phyloP scores from a whole-genome alignment of 768 basidiomycete species.

The Boletus barrowsii region DNA sequence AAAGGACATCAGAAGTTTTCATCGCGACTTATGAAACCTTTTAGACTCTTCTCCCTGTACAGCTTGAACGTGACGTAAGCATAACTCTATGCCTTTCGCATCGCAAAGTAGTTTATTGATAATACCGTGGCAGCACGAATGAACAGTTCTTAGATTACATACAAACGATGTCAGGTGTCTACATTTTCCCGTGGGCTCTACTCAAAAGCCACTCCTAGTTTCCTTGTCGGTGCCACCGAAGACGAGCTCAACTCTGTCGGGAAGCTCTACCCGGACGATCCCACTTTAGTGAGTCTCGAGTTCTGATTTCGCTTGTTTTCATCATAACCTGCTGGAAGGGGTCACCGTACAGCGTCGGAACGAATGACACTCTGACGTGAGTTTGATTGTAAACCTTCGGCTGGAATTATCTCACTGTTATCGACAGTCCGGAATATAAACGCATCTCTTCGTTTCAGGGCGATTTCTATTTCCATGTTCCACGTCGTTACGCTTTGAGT shows the following conservation, averaged over 20 bases:
- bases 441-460: constrained; percentile 19
- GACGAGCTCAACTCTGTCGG: constrained; percentile 1
- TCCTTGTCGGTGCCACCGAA: constrained; percentile 8
- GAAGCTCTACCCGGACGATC: constrained; percentile 1
- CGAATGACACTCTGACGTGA: constrained; percentile 9
- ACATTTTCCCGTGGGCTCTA: background rate
- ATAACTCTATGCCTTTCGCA: constrained; percentile 1
- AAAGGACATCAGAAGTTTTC: background rate
- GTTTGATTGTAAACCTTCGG: background rate
- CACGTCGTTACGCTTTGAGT: constrained; percentile 5
- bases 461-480: constrained; percentile 1
- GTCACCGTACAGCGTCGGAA: constrained; percentile 28
- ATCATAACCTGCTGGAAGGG: constrained; percentile 9
- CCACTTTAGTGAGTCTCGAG: background rate
- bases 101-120: background rate
- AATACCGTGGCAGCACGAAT: background rate
- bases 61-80: constrained; percentile 17
- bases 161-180: background rate
- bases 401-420: background rate
- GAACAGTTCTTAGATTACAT: constrained; percentile 4
- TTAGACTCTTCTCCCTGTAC: constrained; percentile 28
- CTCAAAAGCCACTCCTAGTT: background rate
- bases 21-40: background rate
- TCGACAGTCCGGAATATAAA: background rate
- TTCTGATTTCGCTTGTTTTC: background rate